Percentiles rank a stretch among this genome's conserved stretches.
phyloP scores from a whole-genome alignment of 495 filamentous ascomycete genomes.

The Melanomma pulvis-pyrius region DNA sequence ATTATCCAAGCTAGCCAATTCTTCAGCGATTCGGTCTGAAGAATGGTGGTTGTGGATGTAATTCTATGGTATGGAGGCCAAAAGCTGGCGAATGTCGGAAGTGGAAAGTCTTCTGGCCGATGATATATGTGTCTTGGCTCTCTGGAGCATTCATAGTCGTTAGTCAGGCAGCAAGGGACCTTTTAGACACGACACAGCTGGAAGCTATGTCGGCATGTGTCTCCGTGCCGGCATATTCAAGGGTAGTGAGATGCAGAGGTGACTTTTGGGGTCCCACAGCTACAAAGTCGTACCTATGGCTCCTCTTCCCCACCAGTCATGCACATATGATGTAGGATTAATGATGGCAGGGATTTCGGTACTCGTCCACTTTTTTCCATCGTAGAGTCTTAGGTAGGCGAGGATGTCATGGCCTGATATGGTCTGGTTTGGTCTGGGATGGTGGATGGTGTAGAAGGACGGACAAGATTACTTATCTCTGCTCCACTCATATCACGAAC shows the following conservation, averaged over 20 bases:
- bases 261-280: no score
- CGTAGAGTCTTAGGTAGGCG: no score
- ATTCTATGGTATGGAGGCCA: no score
- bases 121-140: background rate
- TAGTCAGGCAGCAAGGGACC: background rate
- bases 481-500: background rate
- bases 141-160: background rate
- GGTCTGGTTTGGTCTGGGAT: background rate
- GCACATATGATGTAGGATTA: no score
- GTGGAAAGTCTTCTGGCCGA: background rate
- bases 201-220: background rate
- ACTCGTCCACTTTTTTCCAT: no score
- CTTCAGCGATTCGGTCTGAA: conserved; percentile 53
- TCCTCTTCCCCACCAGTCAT: no score
- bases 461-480: background rate
- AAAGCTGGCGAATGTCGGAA: no score
- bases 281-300: no score
- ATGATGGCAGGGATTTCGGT: no score
- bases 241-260: background rate
- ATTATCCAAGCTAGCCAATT: conserved; percentile 81
- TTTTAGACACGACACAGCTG: background rate
- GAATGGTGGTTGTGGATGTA: background rate
- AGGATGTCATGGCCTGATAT: background rate
- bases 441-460: background rate
- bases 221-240: background rate